Conservation (phyloP, 768 basidiomycete genomes). For the Boletus bicolor region DNA sequence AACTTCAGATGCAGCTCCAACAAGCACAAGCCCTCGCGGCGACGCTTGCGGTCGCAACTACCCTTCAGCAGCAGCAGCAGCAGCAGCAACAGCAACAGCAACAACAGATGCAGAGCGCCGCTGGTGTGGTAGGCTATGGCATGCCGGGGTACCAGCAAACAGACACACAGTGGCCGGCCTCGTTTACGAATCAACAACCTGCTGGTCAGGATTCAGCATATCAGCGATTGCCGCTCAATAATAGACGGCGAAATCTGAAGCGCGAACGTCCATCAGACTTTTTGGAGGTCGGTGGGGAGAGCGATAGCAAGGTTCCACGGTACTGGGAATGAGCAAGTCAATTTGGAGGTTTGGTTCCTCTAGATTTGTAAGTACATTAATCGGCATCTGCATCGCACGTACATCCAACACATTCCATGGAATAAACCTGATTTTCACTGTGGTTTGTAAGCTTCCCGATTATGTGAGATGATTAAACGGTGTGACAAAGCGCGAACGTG, state of each 20-base stretch:
- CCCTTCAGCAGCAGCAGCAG: conserved; percentile 58
- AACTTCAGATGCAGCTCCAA: conserved; percentile 73
- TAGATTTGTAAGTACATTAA: conserved; percentile 2
- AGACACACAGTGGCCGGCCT: conserved; percentile 40
- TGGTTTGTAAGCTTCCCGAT: not conserved
- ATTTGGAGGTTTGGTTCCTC: not conserved
- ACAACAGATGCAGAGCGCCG: conserved; percentile 35
- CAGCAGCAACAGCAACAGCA: conserved; percentile 39
- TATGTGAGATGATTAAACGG: conserved; percentile 1
- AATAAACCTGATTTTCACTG: conserved; percentile 3
- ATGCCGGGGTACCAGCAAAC: conserved; percentile 44
- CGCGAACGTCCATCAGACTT: conserved; percentile 84
- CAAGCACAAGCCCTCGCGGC: conserved; percentile 74
- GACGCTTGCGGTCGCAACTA: conserved; percentile 56
- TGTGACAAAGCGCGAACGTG: conserved; percentile 24
- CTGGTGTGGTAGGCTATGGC: conserved; percentile 37
- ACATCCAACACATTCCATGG: conserved; percentile 4
- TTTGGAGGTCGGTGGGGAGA: conserved; percentile 65
- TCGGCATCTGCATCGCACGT: conserved; percentile 9
- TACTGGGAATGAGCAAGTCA: conserved; percentile 64
- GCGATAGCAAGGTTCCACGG: conserved; percentile 61
- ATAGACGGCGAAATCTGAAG: conserved; percentile 72
- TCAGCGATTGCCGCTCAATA: conserved; percentile 79
- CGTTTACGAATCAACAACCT: conserved; percentile 62
- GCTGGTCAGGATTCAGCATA: conserved; percentile 80